Evolutionary conservation across 2,329 filamentous ascomycete genomes (phyloP).

Genomic region (Alternaria triticimaculans): DNA sequence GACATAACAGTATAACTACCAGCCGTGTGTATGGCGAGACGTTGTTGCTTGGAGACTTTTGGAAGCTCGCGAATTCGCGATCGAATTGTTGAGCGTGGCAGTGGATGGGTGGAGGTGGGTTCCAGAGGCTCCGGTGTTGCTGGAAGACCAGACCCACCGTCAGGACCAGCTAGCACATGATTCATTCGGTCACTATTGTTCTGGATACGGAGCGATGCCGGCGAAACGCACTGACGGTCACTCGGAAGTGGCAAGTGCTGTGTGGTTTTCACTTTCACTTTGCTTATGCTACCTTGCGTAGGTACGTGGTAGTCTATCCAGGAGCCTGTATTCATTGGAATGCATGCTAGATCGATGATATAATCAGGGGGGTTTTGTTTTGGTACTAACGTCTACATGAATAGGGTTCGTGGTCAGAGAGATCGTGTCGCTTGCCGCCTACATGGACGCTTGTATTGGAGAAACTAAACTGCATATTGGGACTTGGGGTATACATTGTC

Average conservation of each 20-base stretch:
- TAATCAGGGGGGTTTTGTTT: accelerated
- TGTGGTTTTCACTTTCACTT: not conserved
- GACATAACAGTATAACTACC: not conserved
- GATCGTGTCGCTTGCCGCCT: not conserved
- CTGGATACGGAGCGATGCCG: not conserved
- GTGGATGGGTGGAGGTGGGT: not conserved
- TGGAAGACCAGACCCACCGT: no score
- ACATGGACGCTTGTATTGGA: not conserved
- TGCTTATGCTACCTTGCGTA: not conserved
- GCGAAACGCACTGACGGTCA: not conserved
- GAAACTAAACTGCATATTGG: not conserved
- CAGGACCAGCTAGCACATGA: not conserved
- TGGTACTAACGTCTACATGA: not conserved
- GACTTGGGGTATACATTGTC: not conserved
- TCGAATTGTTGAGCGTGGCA: not conserved
- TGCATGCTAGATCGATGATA: not conserved
- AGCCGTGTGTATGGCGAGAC: not conserved
- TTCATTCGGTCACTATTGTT: not conserved
- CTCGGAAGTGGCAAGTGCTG: not conserved
- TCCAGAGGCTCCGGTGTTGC: no score
- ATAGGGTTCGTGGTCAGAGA: not conserved
- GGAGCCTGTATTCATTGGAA: not conserved
- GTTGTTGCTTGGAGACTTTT: no score
- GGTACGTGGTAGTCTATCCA: not conserved
- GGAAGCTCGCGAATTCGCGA: not conserved